Evolutionary conservation across 140 eudicot genomes (phyloP).

Genomic region (Erigeron philadelphicus): DNA sequence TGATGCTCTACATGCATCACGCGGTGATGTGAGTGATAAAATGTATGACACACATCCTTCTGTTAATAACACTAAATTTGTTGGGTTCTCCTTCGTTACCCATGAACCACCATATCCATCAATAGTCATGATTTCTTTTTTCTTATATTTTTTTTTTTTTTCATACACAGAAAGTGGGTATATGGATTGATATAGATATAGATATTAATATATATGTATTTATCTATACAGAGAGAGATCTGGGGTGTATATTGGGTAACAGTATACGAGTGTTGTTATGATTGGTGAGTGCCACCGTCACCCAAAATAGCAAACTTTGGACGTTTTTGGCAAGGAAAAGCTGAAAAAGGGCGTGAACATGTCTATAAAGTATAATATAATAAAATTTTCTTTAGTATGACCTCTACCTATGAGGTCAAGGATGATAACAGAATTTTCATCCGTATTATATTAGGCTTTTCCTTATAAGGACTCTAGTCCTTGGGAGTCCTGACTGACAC

Average conservation of each 20-base stretch:
- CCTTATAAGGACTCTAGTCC: no score
- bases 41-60: slow-evolving; percentile 38
- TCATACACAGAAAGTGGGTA: background rate
- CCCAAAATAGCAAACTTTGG: background rate
- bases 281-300: slow-evolving; percentile 12
- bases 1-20: slow-evolving; percentile 39
- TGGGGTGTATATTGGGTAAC: slow-evolving; percentile 11
- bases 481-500: no score
- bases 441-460: no score
- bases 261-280: background rate
- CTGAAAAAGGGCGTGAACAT: no score
- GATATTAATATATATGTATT: background rate
- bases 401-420: no score
- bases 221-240: background rate
- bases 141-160: background rate
- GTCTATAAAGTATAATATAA: no score
- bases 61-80: slow-evolving; percentile 14
- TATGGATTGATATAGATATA: background rate
- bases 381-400: no score
- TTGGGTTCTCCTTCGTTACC: background rate
- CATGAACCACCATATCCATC: slow-evolving; percentile 16
- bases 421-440: no score
- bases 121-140: background rate
- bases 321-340: background rate
- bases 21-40: slow-evolving; percentile 37